phyloP scores from a whole-genome alignment of 2,329 filamentous ascomycete genomes.

The Aspergillus spinulosporus region DNA sequence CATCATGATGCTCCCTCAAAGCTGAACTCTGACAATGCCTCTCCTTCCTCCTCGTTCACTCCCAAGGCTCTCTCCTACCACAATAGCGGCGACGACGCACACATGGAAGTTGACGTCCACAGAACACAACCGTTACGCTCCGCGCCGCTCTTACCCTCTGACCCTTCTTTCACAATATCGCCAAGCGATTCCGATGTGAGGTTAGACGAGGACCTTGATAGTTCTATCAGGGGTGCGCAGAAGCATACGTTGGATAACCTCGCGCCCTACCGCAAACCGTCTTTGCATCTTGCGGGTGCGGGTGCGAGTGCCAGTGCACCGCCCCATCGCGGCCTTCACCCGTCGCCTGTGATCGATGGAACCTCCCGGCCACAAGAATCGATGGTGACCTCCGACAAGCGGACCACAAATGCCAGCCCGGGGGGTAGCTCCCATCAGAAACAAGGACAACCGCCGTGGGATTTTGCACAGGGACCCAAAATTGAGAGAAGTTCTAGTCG shows the following conservation, averaged over 20 bases:
- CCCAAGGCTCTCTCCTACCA: slow-evolving; percentile 33
- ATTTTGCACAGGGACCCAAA: slow-evolving; percentile 26
- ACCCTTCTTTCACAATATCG: slow-evolving; percentile 27
- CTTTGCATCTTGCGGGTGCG: slow-evolving; percentile 28
- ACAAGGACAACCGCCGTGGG: slow-evolving; percentile 24
- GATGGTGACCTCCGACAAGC: slow-evolving; percentile 25
- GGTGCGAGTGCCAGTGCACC: slow-evolving; percentile 18
- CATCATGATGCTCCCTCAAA: slow-evolving; percentile 35
- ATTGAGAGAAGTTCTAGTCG: slow-evolving; percentile 43
- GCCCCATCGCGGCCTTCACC: slow-evolving; percentile 29
- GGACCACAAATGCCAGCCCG: slow-evolving; percentile 19
- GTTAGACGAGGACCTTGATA: slow-evolving; percentile 25
- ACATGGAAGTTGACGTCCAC: slow-evolving; percentile 42
- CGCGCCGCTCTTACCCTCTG: slow-evolving; percentile 29
- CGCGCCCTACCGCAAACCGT: slow-evolving; percentile 24
- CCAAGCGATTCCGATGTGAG: slow-evolving; percentile 30
- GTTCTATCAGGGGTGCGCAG: slow-evolving; percentile 22
- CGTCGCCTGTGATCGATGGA: slow-evolving; percentile 32
- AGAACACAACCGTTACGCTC: slow-evolving; percentile 33
- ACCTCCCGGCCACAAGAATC: slow-evolving; percentile 24
- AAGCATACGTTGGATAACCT: slow-evolving; percentile 21
- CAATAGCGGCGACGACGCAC: slow-evolving; percentile 32
- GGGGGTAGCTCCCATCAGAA: slow-evolving; percentile 27
- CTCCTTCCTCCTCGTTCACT: slow-evolving; percentile 28
- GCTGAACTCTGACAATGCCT: slow-evolving; percentile 35